phyloP scores from a whole-genome alignment of 164 flowering plant species.

The Cinnamomum micranthum region DNA sequence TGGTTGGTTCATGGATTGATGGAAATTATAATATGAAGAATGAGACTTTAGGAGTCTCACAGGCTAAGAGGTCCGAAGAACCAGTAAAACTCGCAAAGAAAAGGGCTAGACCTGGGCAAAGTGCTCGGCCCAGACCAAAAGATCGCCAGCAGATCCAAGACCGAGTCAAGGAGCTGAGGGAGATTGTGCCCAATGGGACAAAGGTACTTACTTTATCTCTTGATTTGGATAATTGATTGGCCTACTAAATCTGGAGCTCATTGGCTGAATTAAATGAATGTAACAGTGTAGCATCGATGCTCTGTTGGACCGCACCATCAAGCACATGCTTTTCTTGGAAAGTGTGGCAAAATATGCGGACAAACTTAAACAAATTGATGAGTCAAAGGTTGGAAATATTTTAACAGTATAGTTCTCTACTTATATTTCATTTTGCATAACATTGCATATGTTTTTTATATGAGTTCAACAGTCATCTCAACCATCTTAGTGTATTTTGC shows the following conservation, averaged over 20 bases:
- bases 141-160: constrained; percentile 99
- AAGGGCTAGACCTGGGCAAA: constrained; percentile 95
- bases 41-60: constrained; percentile 22
- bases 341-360: constrained; percentile 92
- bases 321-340: constrained; percentile 98
- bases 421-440: no score
- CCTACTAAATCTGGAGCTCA: constrained; percentile 10
- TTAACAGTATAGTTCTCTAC: background rate
- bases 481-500: constrained; percentile 1
- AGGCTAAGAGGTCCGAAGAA: constrained; percentile 38
- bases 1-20: constrained; percentile 51
- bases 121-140: constrained; percentile 90
- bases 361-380: constrained; percentile 73
- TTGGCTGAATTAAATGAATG: constrained; percentile 5
- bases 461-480: background rate
- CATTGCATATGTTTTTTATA: background rate
- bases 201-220: constrained; percentile 44
- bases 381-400: constrained; percentile 52
- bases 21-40: constrained; percentile 49
- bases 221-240: constrained; percentile 7
- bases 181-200: constrained; percentile 90
- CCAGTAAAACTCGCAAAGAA: constrained; percentile 51
- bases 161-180: constrained; percentile 87
- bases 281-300: constrained; percentile 98
- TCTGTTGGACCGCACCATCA: constrained; percentile 84